phyloP scores from a whole-genome alignment of 331 rosid species.

The Acacia concinna region DNA sequence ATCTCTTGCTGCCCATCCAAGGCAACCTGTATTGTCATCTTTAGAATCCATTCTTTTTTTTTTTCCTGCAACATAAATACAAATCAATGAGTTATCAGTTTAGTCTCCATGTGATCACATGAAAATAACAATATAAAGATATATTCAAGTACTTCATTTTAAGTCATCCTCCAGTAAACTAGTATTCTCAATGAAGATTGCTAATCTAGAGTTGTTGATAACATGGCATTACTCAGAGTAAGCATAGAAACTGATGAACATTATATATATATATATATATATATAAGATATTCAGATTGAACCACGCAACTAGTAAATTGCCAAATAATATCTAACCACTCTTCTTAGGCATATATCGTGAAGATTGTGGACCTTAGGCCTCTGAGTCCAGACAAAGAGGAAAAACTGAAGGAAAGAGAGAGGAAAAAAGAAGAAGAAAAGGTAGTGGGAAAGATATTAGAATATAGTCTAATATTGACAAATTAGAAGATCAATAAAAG shows the following conservation, averaged over 20 bases:
- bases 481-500: too few relatives aligned
- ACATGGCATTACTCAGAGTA: background rate
- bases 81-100: background rate
- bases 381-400: too few relatives aligned
- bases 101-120: slow-evolving; percentile 3
- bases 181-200: background rate
- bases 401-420: too few relatives aligned
- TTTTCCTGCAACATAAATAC: slow-evolving; percentile 11
- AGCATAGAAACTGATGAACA: too few relatives aligned
- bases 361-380: too few relatives aligned
- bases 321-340: too few relatives aligned
- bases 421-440: too few relatives aligned
- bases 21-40: slow-evolving; percentile 47
- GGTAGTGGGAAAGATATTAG: too few relatives aligned
- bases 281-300: too few relatives aligned
- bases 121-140: background rate
- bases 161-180: background rate
- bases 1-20: slow-evolving; percentile 90
- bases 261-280: background rate
- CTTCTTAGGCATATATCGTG: too few relatives aligned
- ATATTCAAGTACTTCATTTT: background rate
- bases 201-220: background rate
- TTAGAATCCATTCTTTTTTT: slow-evolving; percentile 45
- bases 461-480: too few relatives aligned
- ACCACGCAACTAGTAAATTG: too few relatives aligned